Evolutionary conservation across 2,329 filamentous ascomycete genomes (phyloP), one percentile per base, ranked within the genome.

Genomic region (Pseudocercospora fijiensis): DNA sequence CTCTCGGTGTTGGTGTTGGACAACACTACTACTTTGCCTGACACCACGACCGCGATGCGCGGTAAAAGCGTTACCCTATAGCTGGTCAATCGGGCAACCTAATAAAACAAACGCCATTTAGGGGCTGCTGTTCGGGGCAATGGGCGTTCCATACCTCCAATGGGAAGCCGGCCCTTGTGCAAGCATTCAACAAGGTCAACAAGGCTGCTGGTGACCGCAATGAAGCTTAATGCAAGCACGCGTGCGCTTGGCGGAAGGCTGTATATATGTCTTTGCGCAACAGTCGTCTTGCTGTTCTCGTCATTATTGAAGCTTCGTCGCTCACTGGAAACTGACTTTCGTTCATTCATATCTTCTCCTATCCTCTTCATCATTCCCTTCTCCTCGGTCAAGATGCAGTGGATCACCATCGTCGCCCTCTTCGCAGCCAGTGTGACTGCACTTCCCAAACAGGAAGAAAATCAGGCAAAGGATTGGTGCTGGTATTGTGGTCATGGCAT

Each of bases 121-220:
- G 22, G 45, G 9, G 18, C 11, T 13, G 18, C 45, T 24, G 24
- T 24, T 24, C 18, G 45, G 22, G 22, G 9, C 11, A 49, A 9
- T 8, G 5, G 1, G 13, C 18, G 18, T 5, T 11, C 13, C n/a
- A 5, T 11, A 52, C 22, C 24, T 22, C 49, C 24, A 53, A 53
- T 53, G 2, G 49, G 26, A 16, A n/a, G 8, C 26, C 7, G 16
- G 3, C 9, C 49, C 28, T 26, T 10, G 16, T n/a, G 49, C 49
- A 53, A 28, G 49, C 49, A 53, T 53, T 53, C 49, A 24, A 53
- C 49, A 53, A 28, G 49, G 22, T 53, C 49, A 24, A 53, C 49
- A 53, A 28, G 49, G 22, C 49, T 30, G 49, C 49, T 28, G 16
- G 49, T 30, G 9, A 26, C 22, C 28, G 26, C 18, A 53, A 53